Conservation (phyloP, 73 alveolate genomes). For the Blepharisma japonicum region DNA sequence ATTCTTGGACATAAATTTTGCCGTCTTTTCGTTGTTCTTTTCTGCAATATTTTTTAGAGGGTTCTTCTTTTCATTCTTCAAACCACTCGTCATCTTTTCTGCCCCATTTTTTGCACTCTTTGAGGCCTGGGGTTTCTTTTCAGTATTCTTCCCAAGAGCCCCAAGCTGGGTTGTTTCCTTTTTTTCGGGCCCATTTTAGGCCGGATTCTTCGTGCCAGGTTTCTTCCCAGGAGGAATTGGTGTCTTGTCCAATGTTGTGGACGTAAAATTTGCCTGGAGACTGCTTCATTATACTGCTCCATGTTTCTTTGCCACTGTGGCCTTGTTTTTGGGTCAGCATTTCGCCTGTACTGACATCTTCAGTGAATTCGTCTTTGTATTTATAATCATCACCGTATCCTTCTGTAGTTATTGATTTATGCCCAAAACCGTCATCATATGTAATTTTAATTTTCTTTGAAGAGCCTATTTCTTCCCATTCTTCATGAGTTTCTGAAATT, state of each 20-base stretch:
- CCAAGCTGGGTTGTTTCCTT: neutral
- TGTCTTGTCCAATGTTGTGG: neutral
- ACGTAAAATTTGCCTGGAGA: neutral
- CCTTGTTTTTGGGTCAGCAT: neutral
- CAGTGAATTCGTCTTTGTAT: neutral
- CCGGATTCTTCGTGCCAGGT: constrained; percentile 9
- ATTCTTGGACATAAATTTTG: neutral
- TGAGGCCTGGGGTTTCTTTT: neutral
- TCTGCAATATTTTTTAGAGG: neutral
- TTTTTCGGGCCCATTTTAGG: neutral
- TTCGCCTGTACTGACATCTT: neutral
- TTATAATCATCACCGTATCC: neutral
- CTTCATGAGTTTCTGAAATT: neutral
- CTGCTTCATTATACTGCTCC: neutral
- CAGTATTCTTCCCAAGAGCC: constrained; percentile 27
- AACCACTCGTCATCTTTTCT: constrained; percentile 6
- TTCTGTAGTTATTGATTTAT: neutral
- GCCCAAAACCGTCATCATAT: neutral
- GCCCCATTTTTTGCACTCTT: constrained; percentile 10
- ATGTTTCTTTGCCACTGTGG: neutral
- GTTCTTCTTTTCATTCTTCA: constrained; percentile 16
- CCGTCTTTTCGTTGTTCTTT: neutral
- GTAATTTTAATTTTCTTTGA: neutral
- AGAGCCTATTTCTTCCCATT: constrained; percentile 19
- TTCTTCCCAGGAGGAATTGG: constrained; percentile 1